Evolutionary conservation across 2,329 filamentous ascomycete genomes (phyloP).

Genomic region (Davidsoniella australis): DNA sequence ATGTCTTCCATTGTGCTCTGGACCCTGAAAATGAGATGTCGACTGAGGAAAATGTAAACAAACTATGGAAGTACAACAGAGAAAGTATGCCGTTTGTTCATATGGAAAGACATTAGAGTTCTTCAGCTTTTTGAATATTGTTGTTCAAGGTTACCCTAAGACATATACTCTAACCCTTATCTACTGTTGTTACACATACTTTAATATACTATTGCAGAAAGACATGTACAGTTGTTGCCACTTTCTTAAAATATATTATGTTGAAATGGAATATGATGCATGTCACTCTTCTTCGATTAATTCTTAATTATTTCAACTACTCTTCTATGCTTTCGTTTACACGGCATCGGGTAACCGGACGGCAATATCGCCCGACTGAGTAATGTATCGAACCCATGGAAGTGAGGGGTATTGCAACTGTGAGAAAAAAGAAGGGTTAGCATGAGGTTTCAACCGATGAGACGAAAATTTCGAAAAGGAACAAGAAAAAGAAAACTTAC

Average conservation of each 20-base stretch:
- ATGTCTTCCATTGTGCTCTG: no score
- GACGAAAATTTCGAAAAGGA: not conserved
- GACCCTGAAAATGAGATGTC: no score
- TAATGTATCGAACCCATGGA: slow-evolving; percentile 97
- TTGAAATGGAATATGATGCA: not conserved
- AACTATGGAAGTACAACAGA: no score
- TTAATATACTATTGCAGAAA: not conserved
- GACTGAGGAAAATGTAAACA: no score
- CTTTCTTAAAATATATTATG: not conserved
- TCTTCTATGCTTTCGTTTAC: slow-evolving; percentile 24
- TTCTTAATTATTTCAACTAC: not conserved
- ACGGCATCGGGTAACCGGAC: slow-evolving; percentile 84
- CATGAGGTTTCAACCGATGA: not conserved
- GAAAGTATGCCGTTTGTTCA: no score
- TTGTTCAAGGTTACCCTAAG: no score
- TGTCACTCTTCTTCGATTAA: not conserved
- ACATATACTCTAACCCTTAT: no score
- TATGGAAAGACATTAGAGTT: no score
- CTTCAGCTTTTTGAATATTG: no score
- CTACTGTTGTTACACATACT: no score
- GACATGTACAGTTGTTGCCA: not conserved
- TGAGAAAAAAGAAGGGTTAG: slow-evolving; percentile 2
- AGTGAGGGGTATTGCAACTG: slow-evolving; percentile 95
- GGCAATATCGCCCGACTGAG: slow-evolving; percentile 91
- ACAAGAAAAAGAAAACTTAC: slow-evolving; percentile 33